Base-by-base conservation (phyloP, 2,329 filamentous ascomycete species). In the Paramyrothecium roridum region DNA sequence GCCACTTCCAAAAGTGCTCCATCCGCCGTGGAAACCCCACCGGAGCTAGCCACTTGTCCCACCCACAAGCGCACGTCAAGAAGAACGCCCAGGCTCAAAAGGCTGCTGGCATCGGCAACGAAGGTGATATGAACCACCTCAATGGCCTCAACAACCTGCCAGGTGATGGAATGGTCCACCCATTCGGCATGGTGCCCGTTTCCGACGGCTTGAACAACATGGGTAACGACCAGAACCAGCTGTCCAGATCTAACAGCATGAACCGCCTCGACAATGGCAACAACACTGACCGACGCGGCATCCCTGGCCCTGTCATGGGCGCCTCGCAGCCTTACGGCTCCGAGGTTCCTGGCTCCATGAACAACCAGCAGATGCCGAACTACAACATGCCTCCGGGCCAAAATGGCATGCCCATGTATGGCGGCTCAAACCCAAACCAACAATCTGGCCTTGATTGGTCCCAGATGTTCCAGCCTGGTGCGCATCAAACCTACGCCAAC, bases 1-100 rank as follows among this genome's bases (percentile, higher is more conserved):
- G 95, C 62, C 95, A 99, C 77, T 99, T 98, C 77, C 93, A 97
- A 75, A 99, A 99, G 80, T 99, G 95, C 78, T 97, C 95, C 43
- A 91, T 97, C 62, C 88, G 95, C 67, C 88, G 95, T 70, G 95
- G 95, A 56, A 98, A 98, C 76, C 93, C 95, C 54, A 96, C 92
- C 17, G 93, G 93, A 65, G 91, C 91, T 60, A 96, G 90, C 69
- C 95, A 99, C 77, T 76, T 99, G 73, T 96, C 93, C 64, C 92
- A 97, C 75, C 91, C 92, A 37, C 90, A 93, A 74, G 89, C 90
- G 61, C 91, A 96, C 74, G 82, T 95, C 68, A 93, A 92, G 80
- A 93, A 92, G 77, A 82, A 84, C 65, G 81, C 84, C 59, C 77
- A 80, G 57, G 78, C 79, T 20, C 82, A 86, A 66, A 84, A 87